These are phyloP conservation scores for Fraxinus dipetala DNA, from an alignment of 305 asterid genomes.

Conservation along the genomic window DNA sequence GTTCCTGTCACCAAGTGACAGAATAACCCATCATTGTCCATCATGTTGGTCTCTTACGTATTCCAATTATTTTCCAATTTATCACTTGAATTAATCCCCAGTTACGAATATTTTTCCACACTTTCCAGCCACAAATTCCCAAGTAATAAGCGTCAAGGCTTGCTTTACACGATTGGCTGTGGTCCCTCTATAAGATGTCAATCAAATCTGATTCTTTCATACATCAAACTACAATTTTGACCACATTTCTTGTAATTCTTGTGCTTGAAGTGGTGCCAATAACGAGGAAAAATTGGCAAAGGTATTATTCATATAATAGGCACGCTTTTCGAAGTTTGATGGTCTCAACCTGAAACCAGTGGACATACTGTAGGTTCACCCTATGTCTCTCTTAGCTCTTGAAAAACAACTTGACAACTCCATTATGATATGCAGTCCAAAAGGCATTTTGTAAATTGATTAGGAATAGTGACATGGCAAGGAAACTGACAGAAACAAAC, in stretches of 20 bases:
- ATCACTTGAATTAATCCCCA: neutral
- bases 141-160: neutral
- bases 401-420: neutral
- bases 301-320: neutral
- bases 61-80: neutral
- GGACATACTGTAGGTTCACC: neutral
- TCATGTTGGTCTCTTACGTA: neutral
- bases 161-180: neutral
- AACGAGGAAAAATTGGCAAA: neutral
- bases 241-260: neutral
- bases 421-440: neutral
- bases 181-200: neutral
- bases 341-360: neutral
- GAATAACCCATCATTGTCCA: neutral
- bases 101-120: neutral
- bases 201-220: neutral
- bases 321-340: neutral
- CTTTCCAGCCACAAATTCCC: neutral
- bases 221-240: neutral
- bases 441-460: neutral
- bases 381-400: neutral
- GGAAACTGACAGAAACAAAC: neutral
- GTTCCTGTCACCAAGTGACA: neutral
- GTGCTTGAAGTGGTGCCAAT: neutral
- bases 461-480: neutral